Evolutionary conservation across 2,329 filamentous ascomycete genomes (phyloP).

Genomic region (Knufia fluminis): DNA sequence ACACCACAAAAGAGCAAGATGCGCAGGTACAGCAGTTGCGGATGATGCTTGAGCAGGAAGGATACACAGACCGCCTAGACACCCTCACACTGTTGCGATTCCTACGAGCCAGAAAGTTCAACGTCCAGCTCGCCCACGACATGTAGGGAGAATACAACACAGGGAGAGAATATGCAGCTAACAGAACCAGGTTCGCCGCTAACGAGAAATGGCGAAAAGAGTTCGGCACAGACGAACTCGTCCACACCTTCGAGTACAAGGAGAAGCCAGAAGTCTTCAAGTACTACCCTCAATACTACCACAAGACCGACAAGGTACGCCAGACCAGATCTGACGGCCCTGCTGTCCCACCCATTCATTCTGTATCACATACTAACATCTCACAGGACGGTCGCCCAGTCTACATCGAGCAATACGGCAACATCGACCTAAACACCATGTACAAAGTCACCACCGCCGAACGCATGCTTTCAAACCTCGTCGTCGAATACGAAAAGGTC

Average conservation of each 20-base stretch:
- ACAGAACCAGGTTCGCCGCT: conserved; percentile 65
- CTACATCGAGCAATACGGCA: conserved; percentile 93
- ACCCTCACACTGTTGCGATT: conserved; percentile 89
- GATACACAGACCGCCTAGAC: conserved; percentile 76
- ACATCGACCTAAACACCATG: conserved; percentile 82
- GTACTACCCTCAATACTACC: conserved; percentile 98
- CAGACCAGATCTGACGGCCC: background rate
- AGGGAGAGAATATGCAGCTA: conserved; percentile 22
- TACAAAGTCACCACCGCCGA: conserved; percentile 87
- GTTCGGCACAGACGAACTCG: conserved; percentile 71
- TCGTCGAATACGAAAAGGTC: conserved; percentile 95
- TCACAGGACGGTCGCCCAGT: conserved; percentile 82
- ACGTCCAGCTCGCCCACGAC: conserved; percentile 69
- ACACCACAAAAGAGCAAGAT: conserved; percentile 79
- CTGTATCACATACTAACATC: no score
- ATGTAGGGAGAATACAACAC: conserved; percentile 70
- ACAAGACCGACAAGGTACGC: conserved; percentile 58
- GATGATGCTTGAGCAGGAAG: conserved; percentile 70
- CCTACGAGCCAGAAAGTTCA: conserved; percentile 85
- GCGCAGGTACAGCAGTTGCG: conserved; percentile 81
- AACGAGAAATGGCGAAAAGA: conserved; percentile 86
- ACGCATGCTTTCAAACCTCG: conserved; percentile 92
- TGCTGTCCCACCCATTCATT: background rate
- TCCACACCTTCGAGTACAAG: conserved; percentile 73
- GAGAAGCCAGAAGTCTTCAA: conserved; percentile 77